Conservation (phyloP, 768 basidiomycete species). For the Lactifluus subvellereus region DNA sequence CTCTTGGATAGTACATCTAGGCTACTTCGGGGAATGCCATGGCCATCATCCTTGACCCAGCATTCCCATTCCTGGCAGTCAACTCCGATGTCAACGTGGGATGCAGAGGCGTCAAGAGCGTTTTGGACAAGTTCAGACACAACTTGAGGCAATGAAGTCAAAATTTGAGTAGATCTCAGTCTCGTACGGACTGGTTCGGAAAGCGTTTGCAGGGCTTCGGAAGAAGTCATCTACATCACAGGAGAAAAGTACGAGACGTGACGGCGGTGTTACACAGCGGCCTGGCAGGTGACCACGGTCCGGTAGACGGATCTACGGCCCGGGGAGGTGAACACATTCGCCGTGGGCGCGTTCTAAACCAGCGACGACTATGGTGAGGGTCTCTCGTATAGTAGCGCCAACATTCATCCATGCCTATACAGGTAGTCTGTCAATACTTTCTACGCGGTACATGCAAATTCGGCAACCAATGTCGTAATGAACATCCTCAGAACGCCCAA, state of each 20-base stretch:
- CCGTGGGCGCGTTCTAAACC: not conserved
- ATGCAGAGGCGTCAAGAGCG: slow-evolving; percentile 74
- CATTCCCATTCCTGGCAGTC: slow-evolving; percentile 75
- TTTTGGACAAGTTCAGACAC: slow-evolving; percentile 88
- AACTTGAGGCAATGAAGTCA: slow-evolving; percentile 76
- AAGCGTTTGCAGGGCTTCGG: slow-evolving; percentile 32
- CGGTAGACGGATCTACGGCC: no score
- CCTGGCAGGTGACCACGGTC: no score
- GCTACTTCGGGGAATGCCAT: slow-evolving; percentile 60
- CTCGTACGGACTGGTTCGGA: slow-evolving; percentile 56
- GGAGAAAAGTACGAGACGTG: not conserved
- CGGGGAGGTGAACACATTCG: no score
- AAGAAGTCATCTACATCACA: slow-evolving; percentile 10
- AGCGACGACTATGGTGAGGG: slow-evolving; percentile 9
- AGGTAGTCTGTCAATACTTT: slow-evolving; percentile 56
- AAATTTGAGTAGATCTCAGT: slow-evolving; percentile 76
- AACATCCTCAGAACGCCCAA: slow-evolving; percentile 42
- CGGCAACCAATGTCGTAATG: slow-evolving; percentile 54
- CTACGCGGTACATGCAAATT: slow-evolving; percentile 58
- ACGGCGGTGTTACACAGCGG: no score
- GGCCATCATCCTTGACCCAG: slow-evolving; percentile 83
- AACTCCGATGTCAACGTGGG: slow-evolving; percentile 62
- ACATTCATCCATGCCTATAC: not conserved
- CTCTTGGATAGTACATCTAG: slow-evolving; percentile 49
- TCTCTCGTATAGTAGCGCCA: not conserved